A percentile compares a stretch with the other conserved stretches of the same genome.
These are phyloP conservation scores for Exidia glandulosa DNA, from an alignment of 768 basidiomycete genomes.

Conservation along the genomic window DNA sequence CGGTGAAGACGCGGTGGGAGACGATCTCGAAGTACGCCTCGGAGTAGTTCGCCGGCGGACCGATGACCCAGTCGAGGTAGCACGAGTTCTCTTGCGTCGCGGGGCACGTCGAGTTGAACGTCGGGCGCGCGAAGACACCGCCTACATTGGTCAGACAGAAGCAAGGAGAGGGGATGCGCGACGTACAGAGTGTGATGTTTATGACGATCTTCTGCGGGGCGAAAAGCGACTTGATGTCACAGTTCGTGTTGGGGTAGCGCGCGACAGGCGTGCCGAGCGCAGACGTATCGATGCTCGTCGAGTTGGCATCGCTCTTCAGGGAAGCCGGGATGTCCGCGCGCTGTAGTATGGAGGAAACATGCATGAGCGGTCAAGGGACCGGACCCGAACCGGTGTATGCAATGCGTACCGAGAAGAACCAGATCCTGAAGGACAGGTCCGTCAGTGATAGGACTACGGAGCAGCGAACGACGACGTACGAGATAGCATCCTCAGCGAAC, in stretches of 20 bases:
- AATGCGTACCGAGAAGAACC: background rate
- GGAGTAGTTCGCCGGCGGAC: background rate
- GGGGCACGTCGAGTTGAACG: background rate
- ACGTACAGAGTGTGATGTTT: background rate
- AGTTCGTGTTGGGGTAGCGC: conserved; percentile 52
- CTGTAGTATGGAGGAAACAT: too few relatives aligned
- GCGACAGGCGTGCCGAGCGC: conserved; percentile 54
- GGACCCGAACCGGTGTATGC: too few relatives aligned
- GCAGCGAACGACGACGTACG: conserved; percentile 29
- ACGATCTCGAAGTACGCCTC: conserved; percentile 1
- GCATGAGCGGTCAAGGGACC: too few relatives aligned
- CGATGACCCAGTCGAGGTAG: background rate
- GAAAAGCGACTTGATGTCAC: conserved; percentile 16
- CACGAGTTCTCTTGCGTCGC: background rate
- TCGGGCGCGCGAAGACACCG: background rate
- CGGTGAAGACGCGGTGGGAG: background rate
- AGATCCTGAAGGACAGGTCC: background rate
- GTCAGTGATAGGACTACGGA: background rate
- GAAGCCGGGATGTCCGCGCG: conserved; percentile 37
- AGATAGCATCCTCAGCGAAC: conserved; percentile 52
- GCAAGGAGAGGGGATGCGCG: too few relatives aligned
- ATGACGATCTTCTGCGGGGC: background rate
- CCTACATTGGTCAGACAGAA: too few relatives aligned
- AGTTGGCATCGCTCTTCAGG: conserved; percentile 37
- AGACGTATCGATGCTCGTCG: conserved; percentile 34